Evolutionary conservation across 371 early-diverging fungal species (phyloP), one percentile per base, ranked within the genome.

Genomic region (Encephalitozoon hellem): DNA sequence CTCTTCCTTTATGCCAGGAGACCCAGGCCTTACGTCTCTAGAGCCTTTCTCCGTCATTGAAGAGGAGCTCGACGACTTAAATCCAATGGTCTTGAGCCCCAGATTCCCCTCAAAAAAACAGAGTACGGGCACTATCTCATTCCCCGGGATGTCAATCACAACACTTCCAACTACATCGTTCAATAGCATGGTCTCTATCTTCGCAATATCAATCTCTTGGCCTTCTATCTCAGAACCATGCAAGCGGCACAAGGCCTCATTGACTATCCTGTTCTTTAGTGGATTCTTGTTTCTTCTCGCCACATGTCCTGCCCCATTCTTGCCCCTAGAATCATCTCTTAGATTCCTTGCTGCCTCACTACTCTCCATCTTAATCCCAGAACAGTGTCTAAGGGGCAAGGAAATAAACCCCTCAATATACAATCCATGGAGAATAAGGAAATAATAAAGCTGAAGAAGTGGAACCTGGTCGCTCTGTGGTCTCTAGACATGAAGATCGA

Each of bases 401-500:
- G 2, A 21, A 47, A 18, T 1, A 47, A 47, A n/a, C 49, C 25
- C 38, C 34, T 38, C 32, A 59, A 34, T 59, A 59, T 47, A 45
- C 49, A 45, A 32, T 28, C 15, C 42, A 69, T 71, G 71, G 30
- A 71, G 8, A 45, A 54, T 15, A 63, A 54, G 12, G 25, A 32
- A 9, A 42, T 71, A 18, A 71, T 71, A 59, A 71, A 54, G 45
- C 41, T 71, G 9, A 71, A 71, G 43, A 71, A 71, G 23, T 79
- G 76, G 67, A 80, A 78, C 41, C 67, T 82, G n/a, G 84, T 86
- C 11, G 85, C 76, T n/a, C 28, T 80, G 0, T 86, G 86, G 86
- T 84, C 86, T 38, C 72, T 81, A 0, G 96, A 98, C 85, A 94
- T 94, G 87, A 92, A 92, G 39, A 94, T 96, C 11, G 97, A 96